Base-by-base conservation (phyloP, 768 basidiomycete species). In the Leccinum rimulosum region DNA sequence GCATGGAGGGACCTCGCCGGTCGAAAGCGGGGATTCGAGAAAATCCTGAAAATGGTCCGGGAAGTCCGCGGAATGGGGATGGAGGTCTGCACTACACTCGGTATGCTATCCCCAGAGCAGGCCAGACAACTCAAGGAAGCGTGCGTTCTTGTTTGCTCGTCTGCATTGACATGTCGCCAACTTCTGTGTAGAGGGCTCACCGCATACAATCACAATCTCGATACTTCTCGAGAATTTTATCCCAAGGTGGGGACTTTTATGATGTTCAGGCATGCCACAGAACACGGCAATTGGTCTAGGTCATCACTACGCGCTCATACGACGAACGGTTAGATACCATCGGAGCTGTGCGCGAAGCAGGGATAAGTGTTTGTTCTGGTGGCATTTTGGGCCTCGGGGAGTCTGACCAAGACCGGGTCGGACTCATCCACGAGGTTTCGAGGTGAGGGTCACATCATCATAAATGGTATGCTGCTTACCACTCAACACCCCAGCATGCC, bases 11-110 rank as follows among this genome's bases (percentile, higher is more conserved):
- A 97, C 71, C 83, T 98, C 57, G 86, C 90, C 10, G 94, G 96
- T 3, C 84, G 93, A 62, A 97, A 96, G 74, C 82, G 91, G 47
- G 95, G 95, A 0, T 98, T 98, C 64, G 92, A 97, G 71, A 84
- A 85, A 66, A 98, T 98, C 67, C 77, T 98, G 62, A 79, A 85
- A 62, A 98, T 98, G 95, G 95, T 98, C 58, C 80, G 82, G 36
- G 84, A 92, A 73, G 86, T 93, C 72, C 86, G 95, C 63, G 91
- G 84, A 19, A 95, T 98, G 92, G 95, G 89, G 43, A 97, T 99
- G 96, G 96, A 99, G 76, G 96, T 99, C 27, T 99, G 96, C 79
- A 98, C 96, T 45, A 99, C 96, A 5, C 84, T 99, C 31, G 96
- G 96, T 50, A 98, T 99, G 96, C 81, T 99, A 50, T 85, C 87